Evolutionary conservation across 352 stramenopile species (phyloP).

Genomic region (Phytophthora meadii): DNA sequence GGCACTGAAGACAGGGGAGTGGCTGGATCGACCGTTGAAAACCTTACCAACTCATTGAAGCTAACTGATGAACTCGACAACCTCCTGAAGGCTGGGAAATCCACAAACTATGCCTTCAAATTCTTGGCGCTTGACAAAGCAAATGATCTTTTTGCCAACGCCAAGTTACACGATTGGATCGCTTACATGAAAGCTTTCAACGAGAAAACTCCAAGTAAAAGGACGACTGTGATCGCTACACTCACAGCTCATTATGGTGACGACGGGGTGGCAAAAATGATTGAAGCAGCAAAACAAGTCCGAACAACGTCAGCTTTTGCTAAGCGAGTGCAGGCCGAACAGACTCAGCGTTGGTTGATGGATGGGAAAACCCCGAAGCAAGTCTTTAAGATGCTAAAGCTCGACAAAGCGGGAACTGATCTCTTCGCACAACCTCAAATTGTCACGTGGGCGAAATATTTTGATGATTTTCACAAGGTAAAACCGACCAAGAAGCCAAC

Average conservation of each 20-base stretch:
- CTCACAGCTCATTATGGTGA: slow-evolving; percentile 18
- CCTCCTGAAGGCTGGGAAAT: slow-evolving; percentile 6
- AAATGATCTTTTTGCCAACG: slow-evolving; percentile 6
- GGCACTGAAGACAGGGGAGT: slow-evolving; percentile 6
- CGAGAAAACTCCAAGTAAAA: slow-evolving; percentile 7
- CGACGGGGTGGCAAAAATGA: slow-evolving; percentile 20
- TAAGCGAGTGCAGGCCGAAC: slow-evolving; percentile 8
- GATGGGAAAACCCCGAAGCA: neutral
- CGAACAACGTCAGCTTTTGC: neutral
- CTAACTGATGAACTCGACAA: slow-evolving; percentile 6
- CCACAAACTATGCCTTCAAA: neutral
- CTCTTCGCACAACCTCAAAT: slow-evolving; percentile 13
- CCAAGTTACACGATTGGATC: slow-evolving; percentile 14
- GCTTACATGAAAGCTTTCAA: slow-evolving; percentile 26
- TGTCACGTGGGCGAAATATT: slow-evolving; percentile 9
- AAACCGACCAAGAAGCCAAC: neutral
- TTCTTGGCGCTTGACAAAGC: slow-evolving; percentile 6
- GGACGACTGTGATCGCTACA: slow-evolving; percentile 9
- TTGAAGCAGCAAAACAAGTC: slow-evolving; percentile 16
- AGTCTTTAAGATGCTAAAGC: slow-evolving; percentile 4
- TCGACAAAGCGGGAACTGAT: neutral
- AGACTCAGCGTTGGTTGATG: slow-evolving; percentile 4
- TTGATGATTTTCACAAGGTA: slow-evolving; percentile 5
- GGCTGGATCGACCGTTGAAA: neutral
- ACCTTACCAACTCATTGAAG: slow-evolving; percentile 6